These are phyloP conservation scores for Monosporascus sp. DNA, from an alignment of 2,329 filamentous ascomycete genomes.

Conservation along the genomic window DNA sequence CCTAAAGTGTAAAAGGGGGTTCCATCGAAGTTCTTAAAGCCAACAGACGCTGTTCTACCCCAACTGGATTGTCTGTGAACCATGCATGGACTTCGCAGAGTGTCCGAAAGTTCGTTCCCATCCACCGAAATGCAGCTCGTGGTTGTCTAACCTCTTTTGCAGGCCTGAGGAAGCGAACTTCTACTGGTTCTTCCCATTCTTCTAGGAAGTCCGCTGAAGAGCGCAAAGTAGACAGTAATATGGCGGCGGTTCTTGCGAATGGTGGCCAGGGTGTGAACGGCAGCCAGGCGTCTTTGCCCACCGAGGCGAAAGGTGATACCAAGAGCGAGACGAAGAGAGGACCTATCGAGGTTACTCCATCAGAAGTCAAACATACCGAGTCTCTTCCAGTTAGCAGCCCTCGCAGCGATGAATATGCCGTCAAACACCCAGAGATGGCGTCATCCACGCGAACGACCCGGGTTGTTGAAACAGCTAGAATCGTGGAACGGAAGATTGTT, in stretches of 20 bases:
- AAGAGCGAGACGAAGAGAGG: not conserved
- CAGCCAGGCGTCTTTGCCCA: conserved; percentile 1
- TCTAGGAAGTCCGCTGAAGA: conserved; percentile 9
- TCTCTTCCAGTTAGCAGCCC: conserved; percentile 2
- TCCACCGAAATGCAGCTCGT: no score
- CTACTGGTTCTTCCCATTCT: conserved; percentile 8
- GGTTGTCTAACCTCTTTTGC: no score
- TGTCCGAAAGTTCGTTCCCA: no score
- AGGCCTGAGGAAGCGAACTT: conserved; percentile 14
- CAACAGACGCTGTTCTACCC: no score
- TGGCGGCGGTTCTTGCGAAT: conserved; percentile 5
- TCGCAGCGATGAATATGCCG: not conserved
- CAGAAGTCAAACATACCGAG: not conserved
- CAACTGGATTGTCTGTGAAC: no score
- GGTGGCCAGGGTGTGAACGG: not conserved
- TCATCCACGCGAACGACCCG: conserved; percentile 13
- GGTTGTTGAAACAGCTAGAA: conserved; percentile 13
- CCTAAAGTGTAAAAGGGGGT: no score
- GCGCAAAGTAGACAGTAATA: conserved; percentile 2
- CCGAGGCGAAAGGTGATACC: conserved; percentile 3
- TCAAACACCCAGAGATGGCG: not conserved
- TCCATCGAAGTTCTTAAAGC: no score
- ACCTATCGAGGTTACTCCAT: not conserved
- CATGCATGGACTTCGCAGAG: no score
- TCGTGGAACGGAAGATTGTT: conserved; percentile 14